Evolutionary conservation across 106 monocot species (phyloP), one percentile per base, ranked within the genome.

Genomic region (Iris macrosiphon): DNA sequence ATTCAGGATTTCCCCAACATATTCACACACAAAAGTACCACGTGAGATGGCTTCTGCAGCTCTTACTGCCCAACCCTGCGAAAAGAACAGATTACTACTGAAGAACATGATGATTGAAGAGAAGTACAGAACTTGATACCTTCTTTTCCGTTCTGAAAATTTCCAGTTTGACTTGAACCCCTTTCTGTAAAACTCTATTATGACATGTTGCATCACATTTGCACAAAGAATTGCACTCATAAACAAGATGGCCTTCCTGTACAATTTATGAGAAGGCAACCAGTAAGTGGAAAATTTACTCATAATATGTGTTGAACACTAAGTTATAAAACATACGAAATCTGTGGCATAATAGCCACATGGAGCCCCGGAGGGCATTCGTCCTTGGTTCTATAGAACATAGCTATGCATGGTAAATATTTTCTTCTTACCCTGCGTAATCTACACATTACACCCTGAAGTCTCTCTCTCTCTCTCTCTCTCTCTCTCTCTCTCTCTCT

Each of bases 151-250:
- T 89, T 69, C 69, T 82, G 71, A 95, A 95, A n/a, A 95, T 45
- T 72, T 95, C 85, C 55, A 95, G 65, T 71, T 74, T 95, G 40
- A 95, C 68, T 51, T 71, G 78, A 48, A 95, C 39, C 20, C 95
- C 95, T 50, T 79, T 95, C 74, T 95, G 95, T 41, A 95, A 45
- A 33, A 95, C 78, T 72, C 89, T 89, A 27, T 95, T 95, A 22
- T 68, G 79, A 56, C 89, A 95, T 32, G 79, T 76, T n/a, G 63
- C 48, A n/a, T 85, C 60, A 41, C 89, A 95, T 7, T 65, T 79
- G 72, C 95, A 95, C 75, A 71, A 71, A 17, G 89, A 82, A 62
- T 95, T 89, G 71, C 89, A 89, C 76, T 95, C 94, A 24, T 89
- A 95, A 34, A 95, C 81, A 46, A 78, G 73, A 39, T 74, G 70